Evolutionary conservation across 169 alveolate genomes (phyloP).

Genomic region (Plasmodium adleri): DNA sequence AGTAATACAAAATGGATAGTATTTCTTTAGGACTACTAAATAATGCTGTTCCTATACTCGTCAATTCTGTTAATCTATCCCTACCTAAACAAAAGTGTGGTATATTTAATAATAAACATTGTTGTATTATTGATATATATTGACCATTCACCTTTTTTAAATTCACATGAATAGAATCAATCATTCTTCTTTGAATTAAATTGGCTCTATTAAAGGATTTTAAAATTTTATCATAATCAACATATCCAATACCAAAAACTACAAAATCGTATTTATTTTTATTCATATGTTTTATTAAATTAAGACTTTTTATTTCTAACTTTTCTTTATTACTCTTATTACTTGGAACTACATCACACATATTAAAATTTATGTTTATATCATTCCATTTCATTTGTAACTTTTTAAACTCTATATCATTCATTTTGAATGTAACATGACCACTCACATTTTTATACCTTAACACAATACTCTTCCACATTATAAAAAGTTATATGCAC

Average conservation of each 20-base stretch:
- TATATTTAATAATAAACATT: constrained; percentile 68
- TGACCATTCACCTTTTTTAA: constrained; percentile 75
- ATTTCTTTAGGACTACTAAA: constrained; percentile 72
- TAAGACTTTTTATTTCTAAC: constrained; percentile 72
- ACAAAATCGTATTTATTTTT: constrained; percentile 59
- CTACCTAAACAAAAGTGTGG: constrained; percentile 78
- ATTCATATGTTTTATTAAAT: constrained; percentile 57
- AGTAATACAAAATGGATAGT: constrained; percentile 50
- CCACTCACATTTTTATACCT: constrained; percentile 15
- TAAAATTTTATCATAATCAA: constrained; percentile 74
- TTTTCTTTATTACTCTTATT: constrained; percentile 61
- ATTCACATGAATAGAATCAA: constrained; percentile 59
- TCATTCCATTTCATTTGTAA: constrained; percentile 55
- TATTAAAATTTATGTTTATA: constrained; percentile 21
- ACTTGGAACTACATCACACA: constrained; percentile 50
- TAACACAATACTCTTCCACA: constrained; percentile 1
- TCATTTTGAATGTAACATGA: not conserved
- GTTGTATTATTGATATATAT: constrained; percentile 68
- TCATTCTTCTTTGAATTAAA: constrained; percentile 46
- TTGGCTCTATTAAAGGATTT: constrained; percentile 76
- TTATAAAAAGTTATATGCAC: not conserved
- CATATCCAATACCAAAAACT: constrained; percentile 75
- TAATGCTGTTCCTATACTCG: constrained; percentile 73
- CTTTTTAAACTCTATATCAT: constrained; percentile 32
- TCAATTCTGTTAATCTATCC: constrained; percentile 71